Conservation (phyloP, 192 early-diverging fungal genomes). For the Radiomyces spectabilis region DNA sequence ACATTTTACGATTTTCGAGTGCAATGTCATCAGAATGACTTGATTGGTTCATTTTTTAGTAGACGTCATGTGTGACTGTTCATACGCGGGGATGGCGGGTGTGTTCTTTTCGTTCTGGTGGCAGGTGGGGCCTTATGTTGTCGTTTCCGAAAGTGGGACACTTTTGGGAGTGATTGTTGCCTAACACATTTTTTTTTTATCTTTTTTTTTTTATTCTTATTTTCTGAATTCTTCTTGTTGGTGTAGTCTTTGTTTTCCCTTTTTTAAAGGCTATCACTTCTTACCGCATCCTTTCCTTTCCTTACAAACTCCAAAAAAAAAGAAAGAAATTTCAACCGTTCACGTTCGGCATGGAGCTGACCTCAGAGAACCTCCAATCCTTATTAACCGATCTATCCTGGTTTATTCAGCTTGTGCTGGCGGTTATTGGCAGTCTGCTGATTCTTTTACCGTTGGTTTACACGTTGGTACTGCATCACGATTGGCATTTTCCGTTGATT, state of each 20-base stretch:
- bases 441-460: background rate
- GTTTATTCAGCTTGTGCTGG: background rate
- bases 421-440: background rate
- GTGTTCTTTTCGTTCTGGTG: background rate
- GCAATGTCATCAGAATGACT: too few relatives aligned
- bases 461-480: too few relatives aligned
- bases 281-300: background rate
- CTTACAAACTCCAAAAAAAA: background rate
- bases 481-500: background rate
- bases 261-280: background rate
- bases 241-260: background rate
- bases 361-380: background rate
- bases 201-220: slow-evolving; percentile 1
- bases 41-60: too few relatives aligned
- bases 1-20: too few relatives aligned
- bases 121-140: background rate
- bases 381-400: background rate
- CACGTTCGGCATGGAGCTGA: background rate
- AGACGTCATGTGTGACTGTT: background rate
- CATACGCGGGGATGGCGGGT: background rate
- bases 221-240: background rate
- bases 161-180: background rate
- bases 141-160: background rate
- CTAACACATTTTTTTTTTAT: slow-evolving; percentile 2
- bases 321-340: background rate